A percentile compares a stretch with the other conserved stretches of the same genome.
Evolutionary conservation across 108 stramenopile species (phyloP).

Genomic region (Nannochloropsis salina): DNA sequence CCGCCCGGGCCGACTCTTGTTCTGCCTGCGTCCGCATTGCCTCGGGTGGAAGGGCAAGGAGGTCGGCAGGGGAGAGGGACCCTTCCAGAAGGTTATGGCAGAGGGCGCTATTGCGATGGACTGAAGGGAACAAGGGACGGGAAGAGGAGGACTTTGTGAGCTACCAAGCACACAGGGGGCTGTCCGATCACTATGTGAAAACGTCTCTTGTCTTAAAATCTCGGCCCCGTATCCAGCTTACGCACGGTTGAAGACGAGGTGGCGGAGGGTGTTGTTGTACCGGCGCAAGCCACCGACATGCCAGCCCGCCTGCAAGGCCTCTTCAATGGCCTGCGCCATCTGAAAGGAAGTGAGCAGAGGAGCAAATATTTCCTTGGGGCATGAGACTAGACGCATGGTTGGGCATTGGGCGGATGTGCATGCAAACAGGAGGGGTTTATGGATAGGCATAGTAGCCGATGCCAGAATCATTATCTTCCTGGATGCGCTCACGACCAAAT

Average conservation of each 20-base stretch:
- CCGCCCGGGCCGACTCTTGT: neutral
- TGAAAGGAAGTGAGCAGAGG: neutral
- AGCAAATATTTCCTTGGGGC: too few relatives aligned
- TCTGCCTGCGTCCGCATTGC: neutral
- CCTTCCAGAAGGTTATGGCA: neutral
- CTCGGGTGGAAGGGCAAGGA: neutral
- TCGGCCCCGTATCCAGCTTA: neutral
- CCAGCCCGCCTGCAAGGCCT: neutral
- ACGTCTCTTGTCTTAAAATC: too few relatives aligned
- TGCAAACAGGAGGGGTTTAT: too few relatives aligned
- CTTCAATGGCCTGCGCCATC: neutral
- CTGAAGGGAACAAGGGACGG: neutral
- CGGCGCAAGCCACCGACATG: neutral
- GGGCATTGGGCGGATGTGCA: too few relatives aligned
- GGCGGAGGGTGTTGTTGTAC: conserved; percentile 5
- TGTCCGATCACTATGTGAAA: too few relatives aligned
- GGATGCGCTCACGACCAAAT: too few relatives aligned
- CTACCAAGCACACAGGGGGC: neutral
- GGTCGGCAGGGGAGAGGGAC: conserved; percentile 15
- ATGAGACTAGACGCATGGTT: too few relatives aligned
- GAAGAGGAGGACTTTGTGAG: neutral
- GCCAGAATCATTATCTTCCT: too few relatives aligned
- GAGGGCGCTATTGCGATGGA: conserved; percentile 7
- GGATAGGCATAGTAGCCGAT: too few relatives aligned
- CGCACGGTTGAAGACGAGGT: neutral